phyloP scores from a whole-genome alignment of 202 grass and related monocot species.

The Carex arenaria region DNA sequence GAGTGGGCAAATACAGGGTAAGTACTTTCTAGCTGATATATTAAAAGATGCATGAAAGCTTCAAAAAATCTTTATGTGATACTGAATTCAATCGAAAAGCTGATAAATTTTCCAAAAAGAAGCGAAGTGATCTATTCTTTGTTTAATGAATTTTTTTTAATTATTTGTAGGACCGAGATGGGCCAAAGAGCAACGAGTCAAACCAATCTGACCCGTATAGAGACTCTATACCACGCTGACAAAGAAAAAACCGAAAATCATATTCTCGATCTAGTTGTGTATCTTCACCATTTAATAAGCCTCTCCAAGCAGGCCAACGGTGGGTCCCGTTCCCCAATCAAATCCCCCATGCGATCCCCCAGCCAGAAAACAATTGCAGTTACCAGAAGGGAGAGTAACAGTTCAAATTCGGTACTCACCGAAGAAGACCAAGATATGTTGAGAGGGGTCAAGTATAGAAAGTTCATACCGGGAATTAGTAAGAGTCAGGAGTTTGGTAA shows the following conservation, averaged over 20 bases:
- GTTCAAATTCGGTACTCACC: slow-evolving; percentile 40
- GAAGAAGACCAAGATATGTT: slow-evolving; percentile 91
- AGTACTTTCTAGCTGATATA: slow-evolving; percentile 5
- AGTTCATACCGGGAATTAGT: slow-evolving; percentile 73
- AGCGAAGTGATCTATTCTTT: not conserved
- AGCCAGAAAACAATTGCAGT: slow-evolving; percentile 34
- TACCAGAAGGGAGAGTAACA: slow-evolving; percentile 23
- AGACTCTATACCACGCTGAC: slow-evolving; percentile 88
- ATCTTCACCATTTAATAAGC: slow-evolving; percentile 85
- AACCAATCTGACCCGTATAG: slow-evolving; percentile 55
- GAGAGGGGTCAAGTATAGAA: slow-evolving; percentile 59
- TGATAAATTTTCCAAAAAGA: not conserved
- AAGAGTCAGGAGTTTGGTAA: slow-evolving; percentile 92
- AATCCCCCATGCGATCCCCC: slow-evolving; percentile 68
- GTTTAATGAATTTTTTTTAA: slow-evolving; percentile 1
- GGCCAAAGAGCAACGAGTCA: slow-evolving; percentile 54
- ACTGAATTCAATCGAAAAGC: not conserved
- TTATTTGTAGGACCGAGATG: slow-evolving; percentile 51
- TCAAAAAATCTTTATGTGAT: not conserved
- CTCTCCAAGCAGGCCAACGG: slow-evolving; percentile 52
- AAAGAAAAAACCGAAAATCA: slow-evolving; percentile 67
- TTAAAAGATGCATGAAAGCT: not conserved
- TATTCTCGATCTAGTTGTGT: slow-evolving; percentile 81
- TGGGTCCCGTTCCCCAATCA: slow-evolving; percentile 67
- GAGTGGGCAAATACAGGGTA: slow-evolving; percentile 88